These are phyloP conservation scores for Suhomyces taliae DNA, from an alignment of 1,139 yeast species.

Conservation along the genomic window DNA sequence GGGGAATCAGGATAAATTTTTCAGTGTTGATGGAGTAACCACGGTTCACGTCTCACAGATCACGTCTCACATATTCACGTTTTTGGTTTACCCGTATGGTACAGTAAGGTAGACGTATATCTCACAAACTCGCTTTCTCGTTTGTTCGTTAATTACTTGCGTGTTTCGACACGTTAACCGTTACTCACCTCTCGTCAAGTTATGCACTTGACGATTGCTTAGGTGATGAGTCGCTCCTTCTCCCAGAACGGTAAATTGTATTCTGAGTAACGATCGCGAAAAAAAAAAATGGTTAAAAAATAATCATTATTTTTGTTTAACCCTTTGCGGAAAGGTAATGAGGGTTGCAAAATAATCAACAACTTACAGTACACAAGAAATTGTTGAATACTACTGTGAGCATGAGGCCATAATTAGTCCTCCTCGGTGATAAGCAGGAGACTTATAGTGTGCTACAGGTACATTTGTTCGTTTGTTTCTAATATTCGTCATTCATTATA, in stretches of 20 bases:
- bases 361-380: background rate
- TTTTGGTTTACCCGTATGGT: background rate
- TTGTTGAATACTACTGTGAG: no score
- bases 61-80: no score
- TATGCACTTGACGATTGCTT: background rate
- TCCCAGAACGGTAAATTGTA: conserved; percentile 4
- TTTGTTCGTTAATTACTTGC: background rate
- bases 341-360: conserved; percentile 2
- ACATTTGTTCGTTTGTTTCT: background rate
- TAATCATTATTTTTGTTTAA: background rate
- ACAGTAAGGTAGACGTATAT: background rate
- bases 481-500: conserved; percentile 6
- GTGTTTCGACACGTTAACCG: background rate
- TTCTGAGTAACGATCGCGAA: background rate
- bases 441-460: background rate
- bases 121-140: background rate
- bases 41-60: no score
- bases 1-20: no score
- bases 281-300: background rate
- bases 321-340: conserved; percentile 2
- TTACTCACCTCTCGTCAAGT: background rate
- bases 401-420: no score
- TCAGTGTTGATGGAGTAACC: no score
- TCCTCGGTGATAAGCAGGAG: background rate
- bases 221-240: background rate